A percentile compares a stretch with the other conserved stretches of the same genome.
Conservation (phyloP, 139 green algal species). For the Tetradesmus lagerheimii region DNA sequence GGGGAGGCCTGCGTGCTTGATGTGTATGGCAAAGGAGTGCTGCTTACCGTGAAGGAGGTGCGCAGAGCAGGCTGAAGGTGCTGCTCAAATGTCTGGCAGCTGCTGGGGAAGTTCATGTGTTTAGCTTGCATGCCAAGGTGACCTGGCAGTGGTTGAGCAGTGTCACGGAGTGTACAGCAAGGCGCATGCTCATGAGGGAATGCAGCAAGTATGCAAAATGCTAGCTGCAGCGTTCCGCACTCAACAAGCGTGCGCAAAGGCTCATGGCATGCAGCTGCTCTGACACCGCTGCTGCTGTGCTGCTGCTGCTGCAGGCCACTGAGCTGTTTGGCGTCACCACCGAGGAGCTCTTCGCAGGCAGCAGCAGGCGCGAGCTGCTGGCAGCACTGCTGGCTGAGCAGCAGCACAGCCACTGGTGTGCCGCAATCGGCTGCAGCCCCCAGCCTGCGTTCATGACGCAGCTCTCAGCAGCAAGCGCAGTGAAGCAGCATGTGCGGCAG, state of each 20-base stretch:
- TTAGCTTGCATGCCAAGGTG: no score
- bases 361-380: conserved; percentile 60
- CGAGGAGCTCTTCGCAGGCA: conserved; percentile 15
- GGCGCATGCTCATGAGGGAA: no score
- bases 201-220: no score
- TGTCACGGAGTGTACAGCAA: no score
- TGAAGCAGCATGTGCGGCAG: conserved; percentile 32
- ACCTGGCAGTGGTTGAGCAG: no score
- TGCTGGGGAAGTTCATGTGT: background rate
- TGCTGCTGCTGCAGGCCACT: conserved; percentile 55
- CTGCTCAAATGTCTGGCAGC: background rate
- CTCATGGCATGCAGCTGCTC: no score
- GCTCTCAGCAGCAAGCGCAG: conserved; percentile 57
- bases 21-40: conserved; percentile 66
- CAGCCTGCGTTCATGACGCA: conserved; percentile 58
- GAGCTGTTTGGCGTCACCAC: conserved; percentile 70
- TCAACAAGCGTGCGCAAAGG: no score
- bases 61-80: background rate
- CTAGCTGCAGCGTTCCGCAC: no score
- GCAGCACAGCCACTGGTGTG: conserved; percentile 62
- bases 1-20: conserved; percentile 72
- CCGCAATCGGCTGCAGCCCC: conserved; percentile 56
- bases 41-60: conserved; percentile 69
- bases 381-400: conserved; percentile 65
- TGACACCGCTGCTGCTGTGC: background rate